These are phyloP conservation scores for Sparassis latifolia DNA, from an alignment of 1,284 basidiomycete genomes.

Conservation along the genomic window DNA sequence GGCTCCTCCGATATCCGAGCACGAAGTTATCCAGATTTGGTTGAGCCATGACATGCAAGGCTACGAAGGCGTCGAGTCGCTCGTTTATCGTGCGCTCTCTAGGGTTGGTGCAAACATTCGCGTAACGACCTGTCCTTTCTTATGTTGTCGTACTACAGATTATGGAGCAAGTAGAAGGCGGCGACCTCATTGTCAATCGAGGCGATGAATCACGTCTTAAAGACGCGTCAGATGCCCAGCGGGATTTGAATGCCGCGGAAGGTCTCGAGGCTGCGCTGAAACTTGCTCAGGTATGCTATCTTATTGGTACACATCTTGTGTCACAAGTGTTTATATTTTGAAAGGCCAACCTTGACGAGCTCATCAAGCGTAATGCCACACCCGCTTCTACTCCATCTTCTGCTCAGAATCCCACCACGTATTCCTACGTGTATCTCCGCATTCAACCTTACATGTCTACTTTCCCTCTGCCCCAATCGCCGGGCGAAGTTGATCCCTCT, in stretches of 20 bases:
- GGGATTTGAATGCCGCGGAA: conserved; percentile 80
- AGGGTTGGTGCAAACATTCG: conserved; percentile 44
- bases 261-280: conserved; percentile 81
- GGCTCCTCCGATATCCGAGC: conserved; percentile 95
- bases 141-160: conserved; percentile 41
- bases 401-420: conserved; percentile 71
- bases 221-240: conserved; percentile 36
- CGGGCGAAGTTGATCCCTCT: conserved; percentile 8
- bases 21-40: conserved; percentile 96
- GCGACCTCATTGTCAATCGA: conserved; percentile 84
- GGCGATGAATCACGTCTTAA: conserved; percentile 72
- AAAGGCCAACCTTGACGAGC: conserved; percentile 74
- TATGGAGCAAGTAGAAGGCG: conserved; percentile 91
- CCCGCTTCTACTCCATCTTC: conserved; percentile 34
- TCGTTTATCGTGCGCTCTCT: conserved; percentile 85
- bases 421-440: conserved; percentile 89
- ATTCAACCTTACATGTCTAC: conserved; percentile 81
- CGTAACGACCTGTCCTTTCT: not conserved
- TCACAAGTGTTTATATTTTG: too few relatives aligned
- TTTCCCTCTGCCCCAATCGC: conserved; percentile 35
- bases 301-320: not conserved
- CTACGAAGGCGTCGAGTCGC: conserved; percentile 91
- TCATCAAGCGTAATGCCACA: conserved; percentile 57
- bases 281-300: conserved; percentile 60
- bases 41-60: conserved; percentile 95